Base-by-base conservation (phyloP, 2,329 filamentous ascomycete genomes). In the Pestalotiopsis sp. region DNA sequence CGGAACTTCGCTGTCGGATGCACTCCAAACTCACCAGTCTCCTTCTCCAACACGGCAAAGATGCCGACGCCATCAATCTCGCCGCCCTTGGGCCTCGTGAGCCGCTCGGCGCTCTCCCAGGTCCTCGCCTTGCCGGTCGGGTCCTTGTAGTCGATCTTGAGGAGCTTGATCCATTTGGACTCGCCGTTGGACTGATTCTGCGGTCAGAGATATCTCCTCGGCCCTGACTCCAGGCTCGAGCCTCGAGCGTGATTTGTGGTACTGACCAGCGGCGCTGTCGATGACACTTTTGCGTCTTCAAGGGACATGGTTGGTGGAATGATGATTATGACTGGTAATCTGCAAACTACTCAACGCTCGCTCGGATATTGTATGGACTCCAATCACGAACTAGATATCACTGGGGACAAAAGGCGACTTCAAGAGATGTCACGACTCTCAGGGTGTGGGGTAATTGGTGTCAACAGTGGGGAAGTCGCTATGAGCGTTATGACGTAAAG, bases 61-160 rank as follows among this genome's bases (percentile, higher is more conserved):
- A 94, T 92, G 69, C 91, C 91, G 14, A 94, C 91, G 66, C 90
- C 91, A 74, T 94, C 92, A 66, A 93, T 90, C 41, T 88, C 87
- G 68, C 84, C 84, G 71, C 80, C 83, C 67, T 83, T 81, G 13
- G 91, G 90, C 3, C 91, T 87, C 0, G 91, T 93, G 38, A 85
- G 85, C n/a, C 92, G 88, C 78, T 93, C 90, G 17, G 90, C 90
- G 0, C 90, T 91, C 76, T 94, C 92, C 92, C 92, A 94, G 38
- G 86, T 88, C 66, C 91, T 85, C 0, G 82, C 78, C 17, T 82
- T 81, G 72, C 88, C 89, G 41, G 85, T 83, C 23, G 89, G 87
- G 75, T 93, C 92, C 67, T 83, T 82, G 77, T 93, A 94, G 41
- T 84, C 87, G 71, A 89, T 86, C 75, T 66, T 70, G 36, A 68